phyloP scores from a whole-genome alignment of 345 rosid genomes.

The Arabidopsis suecica region DNA sequence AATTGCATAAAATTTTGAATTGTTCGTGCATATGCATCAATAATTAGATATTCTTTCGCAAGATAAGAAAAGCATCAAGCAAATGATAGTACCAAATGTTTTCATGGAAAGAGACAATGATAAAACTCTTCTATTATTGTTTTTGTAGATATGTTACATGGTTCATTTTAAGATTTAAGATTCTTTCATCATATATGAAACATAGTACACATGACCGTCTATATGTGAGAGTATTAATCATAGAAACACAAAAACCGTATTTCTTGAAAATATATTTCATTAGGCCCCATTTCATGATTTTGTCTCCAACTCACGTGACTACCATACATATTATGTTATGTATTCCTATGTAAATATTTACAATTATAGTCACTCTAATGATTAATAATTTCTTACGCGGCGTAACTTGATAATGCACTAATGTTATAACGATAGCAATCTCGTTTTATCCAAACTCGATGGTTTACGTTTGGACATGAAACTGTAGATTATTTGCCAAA shows the following conservation, averaged over 20 bases:
- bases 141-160: slow-evolving; percentile 4
- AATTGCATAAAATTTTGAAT: slow-evolving; percentile 36
- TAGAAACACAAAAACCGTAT: slow-evolving; percentile 30
- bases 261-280: slow-evolving; percentile 7
- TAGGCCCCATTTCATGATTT: slow-evolving; percentile 33
- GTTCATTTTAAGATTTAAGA: slow-evolving; percentile 28
- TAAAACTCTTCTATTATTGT: slow-evolving; percentile 22
- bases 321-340: background rate
- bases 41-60: slow-evolving; percentile 23
- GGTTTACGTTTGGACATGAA: slow-evolving; percentile 1
- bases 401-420: background rate
- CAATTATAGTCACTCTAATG: background rate
- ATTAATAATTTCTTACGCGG: background rate
- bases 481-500: slow-evolving; percentile 9
- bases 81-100: slow-evolving; percentile 28
- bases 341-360: background rate
- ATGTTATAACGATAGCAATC: background rate
- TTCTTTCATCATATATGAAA: slow-evolving; percentile 33
- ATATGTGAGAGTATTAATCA: slow-evolving; percentile 22
- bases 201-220: slow-evolving; percentile 40
- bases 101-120: slow-evolving; percentile 29
- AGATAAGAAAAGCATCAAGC: slow-evolving; percentile 31
- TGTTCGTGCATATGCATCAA: slow-evolving; percentile 45
- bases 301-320: slow-evolving; percentile 38
- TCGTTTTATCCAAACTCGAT: background rate